phyloP scores from a whole-genome alignment of 208 protist genomes.

The Trypanosoma platydactyli region DNA sequence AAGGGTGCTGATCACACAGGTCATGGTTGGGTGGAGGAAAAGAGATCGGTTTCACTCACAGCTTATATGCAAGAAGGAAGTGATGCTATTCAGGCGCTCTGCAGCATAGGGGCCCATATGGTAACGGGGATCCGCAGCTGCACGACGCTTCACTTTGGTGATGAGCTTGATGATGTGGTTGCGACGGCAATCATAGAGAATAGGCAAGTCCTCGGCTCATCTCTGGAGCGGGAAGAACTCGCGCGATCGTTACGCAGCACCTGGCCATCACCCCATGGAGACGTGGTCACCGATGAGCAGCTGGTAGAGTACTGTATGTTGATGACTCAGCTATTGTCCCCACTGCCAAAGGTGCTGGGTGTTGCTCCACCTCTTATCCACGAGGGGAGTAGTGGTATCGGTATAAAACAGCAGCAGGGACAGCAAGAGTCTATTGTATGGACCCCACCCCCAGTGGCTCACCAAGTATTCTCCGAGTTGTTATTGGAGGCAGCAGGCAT shows the following conservation, averaged over 20 bases:
- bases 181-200: too few relatives aligned
- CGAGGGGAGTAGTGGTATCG: not conserved
- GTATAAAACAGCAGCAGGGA: not conserved
- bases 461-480: constrained; percentile 48
- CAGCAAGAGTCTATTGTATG: constrained; percentile 18
- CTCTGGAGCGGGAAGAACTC: constrained; percentile 11
- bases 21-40: constrained; percentile 23
- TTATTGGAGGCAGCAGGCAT: constrained; percentile 44
- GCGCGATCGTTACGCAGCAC: not conserved
- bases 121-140: constrained; percentile 11
- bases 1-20: constrained; percentile 31
- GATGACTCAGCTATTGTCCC: constrained; percentile 61
- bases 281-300: constrained; percentile 45
- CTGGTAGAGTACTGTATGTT: constrained; percentile 69
- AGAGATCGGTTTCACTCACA: constrained; percentile 7
- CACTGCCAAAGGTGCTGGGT: constrained; percentile 65
- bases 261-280: not conserved
- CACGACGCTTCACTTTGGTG: not conserved
- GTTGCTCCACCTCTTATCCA: not conserved
- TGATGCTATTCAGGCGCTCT: constrained; percentile 20
- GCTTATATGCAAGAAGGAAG: constrained; percentile 8
- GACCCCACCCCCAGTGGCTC: constrained; percentile 31
- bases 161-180: too few relatives aligned
- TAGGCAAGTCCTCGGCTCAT: not conserved
- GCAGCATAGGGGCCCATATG: not conserved